Conservation (phyloP, 176 grass and related monocot genomes). For the Avena insularis region DNA sequence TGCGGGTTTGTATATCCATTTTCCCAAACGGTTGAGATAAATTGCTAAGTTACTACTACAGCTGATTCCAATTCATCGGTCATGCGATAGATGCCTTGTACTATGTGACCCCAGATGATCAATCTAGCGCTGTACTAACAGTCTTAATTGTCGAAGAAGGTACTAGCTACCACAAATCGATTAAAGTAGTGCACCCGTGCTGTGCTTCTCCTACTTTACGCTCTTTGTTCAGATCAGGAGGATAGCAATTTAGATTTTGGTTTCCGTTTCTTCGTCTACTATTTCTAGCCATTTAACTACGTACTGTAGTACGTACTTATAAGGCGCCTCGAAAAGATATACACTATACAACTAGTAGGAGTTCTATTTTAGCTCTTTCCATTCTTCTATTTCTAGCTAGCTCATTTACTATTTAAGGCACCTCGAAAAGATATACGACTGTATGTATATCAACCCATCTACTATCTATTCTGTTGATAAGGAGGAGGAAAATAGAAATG, state of each 20-base stretch:
- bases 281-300: slow-evolving; percentile 6
- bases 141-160: background rate
- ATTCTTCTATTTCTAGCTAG: background rate
- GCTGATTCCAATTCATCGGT: background rate
- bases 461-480: background rate
- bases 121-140: slow-evolving; percentile 6
- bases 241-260: background rate
- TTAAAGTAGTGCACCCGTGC: background rate
- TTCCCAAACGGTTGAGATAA: too few species aligned
- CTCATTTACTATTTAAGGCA: background rate
- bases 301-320: too few species aligned
- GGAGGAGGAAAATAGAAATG: background rate
- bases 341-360: background rate
- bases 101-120: background rate
- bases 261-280: background rate
- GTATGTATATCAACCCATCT: background rate
- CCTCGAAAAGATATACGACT: background rate
- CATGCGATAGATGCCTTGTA: background rate
- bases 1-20: too few species aligned
- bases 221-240: background rate
- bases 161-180: background rate
- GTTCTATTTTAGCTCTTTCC: background rate
- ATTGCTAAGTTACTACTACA: background rate
- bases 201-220: background rate
- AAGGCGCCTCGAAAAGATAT: background rate